Evolutionary conservation across 2,329 filamentous ascomycete genomes (phyloP).

Genomic region (Fusarium sp.): DNA sequence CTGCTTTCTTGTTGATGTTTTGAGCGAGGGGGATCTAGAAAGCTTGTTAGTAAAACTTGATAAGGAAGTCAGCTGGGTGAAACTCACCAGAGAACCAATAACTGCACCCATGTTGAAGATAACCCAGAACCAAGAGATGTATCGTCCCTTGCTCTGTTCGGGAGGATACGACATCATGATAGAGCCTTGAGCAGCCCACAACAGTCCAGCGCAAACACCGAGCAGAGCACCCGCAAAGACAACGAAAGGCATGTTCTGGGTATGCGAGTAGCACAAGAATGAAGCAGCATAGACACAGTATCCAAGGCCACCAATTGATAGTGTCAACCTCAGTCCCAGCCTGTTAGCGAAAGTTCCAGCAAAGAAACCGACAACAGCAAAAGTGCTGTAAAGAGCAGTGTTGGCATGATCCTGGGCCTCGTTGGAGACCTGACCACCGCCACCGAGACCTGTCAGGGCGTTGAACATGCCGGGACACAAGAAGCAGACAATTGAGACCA

Average conservation of each 20-base stretch:
- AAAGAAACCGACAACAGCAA: constrained; percentile 75
- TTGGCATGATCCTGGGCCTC: constrained; percentile 72
- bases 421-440: constrained; percentile 64
- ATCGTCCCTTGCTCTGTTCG: constrained; percentile 85
- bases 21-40: constrained; percentile 74
- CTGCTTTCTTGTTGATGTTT: constrained; percentile 69
- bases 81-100: constrained; percentile 75
- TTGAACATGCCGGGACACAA: constrained; percentile 81
- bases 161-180: constrained; percentile 92
- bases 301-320: constrained; percentile 79
- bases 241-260: constrained; percentile 74
- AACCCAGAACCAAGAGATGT: constrained; percentile 93
- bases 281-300: constrained; percentile 80
- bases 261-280: constrained; percentile 79
- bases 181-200: constrained; percentile 86
- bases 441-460: constrained; percentile 73
- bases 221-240: constrained; percentile 82
- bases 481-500: constrained; percentile 70
- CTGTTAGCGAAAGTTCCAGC: constrained; percentile 83
- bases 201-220: constrained; percentile 80
- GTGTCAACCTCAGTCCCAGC: constrained; percentile 74
- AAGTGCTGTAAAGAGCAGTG: constrained; percentile 78
- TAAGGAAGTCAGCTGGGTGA: neutral
- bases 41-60: constrained; percentile 4
- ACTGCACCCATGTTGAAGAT: constrained; percentile 95